Evolutionary conservation across 495 filamentous ascomycete genomes (phyloP).

Genomic region (Stereocaulon alpinum): DNA sequence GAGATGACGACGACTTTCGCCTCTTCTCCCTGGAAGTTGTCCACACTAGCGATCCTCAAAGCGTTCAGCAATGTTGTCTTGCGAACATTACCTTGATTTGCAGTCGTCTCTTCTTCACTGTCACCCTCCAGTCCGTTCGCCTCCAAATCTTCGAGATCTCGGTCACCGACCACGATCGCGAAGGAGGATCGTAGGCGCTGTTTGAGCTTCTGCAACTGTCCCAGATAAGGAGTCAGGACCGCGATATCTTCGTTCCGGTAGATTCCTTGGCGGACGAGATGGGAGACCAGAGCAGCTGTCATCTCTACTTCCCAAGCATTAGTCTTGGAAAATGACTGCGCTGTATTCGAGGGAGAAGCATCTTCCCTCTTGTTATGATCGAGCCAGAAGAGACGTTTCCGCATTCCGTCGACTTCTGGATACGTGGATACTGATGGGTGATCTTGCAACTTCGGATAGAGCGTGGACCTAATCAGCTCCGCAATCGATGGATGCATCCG

Average conservation of each 20-base stretch:
- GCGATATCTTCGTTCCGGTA: slow-evolving; percentile 64
- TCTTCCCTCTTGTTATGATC: slow-evolving; percentile 53
- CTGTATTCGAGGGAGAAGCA: slow-evolving; percentile 24
- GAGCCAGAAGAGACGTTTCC: slow-evolving; percentile 61
- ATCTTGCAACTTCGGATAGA: slow-evolving; percentile 59
- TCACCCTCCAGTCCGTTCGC: slow-evolving; percentile 36
- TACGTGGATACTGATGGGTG: slow-evolving; percentile 38
- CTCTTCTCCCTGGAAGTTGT: slow-evolving; percentile 71
- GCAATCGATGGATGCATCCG: slow-evolving; percentile 71
- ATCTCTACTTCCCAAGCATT: slow-evolving; percentile 64
- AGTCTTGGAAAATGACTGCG: slow-evolving; percentile 38
- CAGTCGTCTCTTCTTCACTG: neutral
- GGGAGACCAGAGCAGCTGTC: slow-evolving; percentile 52
- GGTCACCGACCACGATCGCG: slow-evolving; percentile 55
- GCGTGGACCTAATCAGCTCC: slow-evolving; percentile 44
- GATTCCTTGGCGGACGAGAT: slow-evolving; percentile 59
- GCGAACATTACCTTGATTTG: slow-evolving; percentile 22
- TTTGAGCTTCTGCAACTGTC: slow-evolving; percentile 56
- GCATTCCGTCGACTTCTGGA: slow-evolving; percentile 56
- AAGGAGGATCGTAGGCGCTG: slow-evolving; percentile 39
- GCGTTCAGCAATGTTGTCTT: slow-evolving; percentile 48
- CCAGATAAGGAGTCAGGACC: slow-evolving; percentile 66
- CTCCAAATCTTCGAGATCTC: slow-evolving; percentile 53
- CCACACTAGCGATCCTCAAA: slow-evolving; percentile 68
- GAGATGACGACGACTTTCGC: slow-evolving; percentile 71